Conservation (phyloP, 768 basidiomycete genomes). For the Cyclocybe cylindracea region DNA sequence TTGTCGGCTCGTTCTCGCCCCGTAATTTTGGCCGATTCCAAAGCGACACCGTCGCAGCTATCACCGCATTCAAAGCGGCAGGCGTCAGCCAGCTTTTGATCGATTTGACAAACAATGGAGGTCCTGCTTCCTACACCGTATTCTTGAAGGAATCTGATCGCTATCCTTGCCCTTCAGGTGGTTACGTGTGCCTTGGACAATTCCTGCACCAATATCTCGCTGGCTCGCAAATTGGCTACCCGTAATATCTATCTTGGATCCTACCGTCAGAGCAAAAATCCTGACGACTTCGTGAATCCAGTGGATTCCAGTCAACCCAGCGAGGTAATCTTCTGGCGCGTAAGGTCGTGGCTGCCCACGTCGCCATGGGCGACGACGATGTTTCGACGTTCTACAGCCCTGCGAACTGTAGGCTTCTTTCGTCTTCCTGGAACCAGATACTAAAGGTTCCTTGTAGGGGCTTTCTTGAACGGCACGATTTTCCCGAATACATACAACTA, state of each 20-base stretch:
- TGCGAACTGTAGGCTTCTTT: constrained; percentile 48
- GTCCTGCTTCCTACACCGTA: constrained; percentile 26
- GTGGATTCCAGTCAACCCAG: constrained; percentile 56
- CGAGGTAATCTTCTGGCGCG: constrained; percentile 60
- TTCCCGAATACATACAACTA: constrained; percentile 44
- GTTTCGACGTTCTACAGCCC: constrained; percentile 44
- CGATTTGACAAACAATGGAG: constrained; percentile 65
- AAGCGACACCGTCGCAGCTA: constrained; percentile 44
- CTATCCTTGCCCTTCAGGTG: constrained; percentile 37
- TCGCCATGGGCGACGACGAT: constrained; percentile 40
- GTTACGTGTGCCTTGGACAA: constrained; percentile 61
- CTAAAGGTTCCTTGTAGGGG: constrained; percentile 31
- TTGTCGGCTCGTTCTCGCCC: constrained; percentile 55
- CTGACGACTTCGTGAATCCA: constrained; percentile 16
- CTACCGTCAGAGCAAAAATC: background rate
- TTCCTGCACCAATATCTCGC: constrained; percentile 61
- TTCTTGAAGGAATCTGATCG: background rate
- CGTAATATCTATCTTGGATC: constrained; percentile 29
- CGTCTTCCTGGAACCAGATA: background rate
- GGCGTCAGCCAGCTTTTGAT: constrained; percentile 54
- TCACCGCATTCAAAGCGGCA: constrained; percentile 44
- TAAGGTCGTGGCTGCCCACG: constrained; percentile 56
- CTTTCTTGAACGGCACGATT: constrained; percentile 46
- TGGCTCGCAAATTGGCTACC: constrained; percentile 48
- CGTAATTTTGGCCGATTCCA: constrained; percentile 54